Base-by-base conservation (phyloP, 202 grass and related monocot genomes). In the Saccharum hybrid region DNA sequence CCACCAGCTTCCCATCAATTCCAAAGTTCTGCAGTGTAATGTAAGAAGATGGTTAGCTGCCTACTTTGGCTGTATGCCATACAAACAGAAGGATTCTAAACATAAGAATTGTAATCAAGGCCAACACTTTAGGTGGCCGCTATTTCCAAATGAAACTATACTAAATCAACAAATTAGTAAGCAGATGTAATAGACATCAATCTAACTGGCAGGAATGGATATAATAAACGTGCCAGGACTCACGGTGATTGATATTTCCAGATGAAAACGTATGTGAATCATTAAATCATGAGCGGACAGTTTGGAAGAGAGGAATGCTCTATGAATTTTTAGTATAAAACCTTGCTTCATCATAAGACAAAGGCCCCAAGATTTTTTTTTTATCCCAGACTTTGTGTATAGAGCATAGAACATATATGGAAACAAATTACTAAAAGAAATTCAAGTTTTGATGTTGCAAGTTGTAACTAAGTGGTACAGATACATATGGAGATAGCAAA, bases 1-100 rank as follows among this genome's bases (percentile, higher is more conserved):
- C 88, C 45, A 96, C 88, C 84, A 93, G 81, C 61, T 91, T 96
- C 13, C 93, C 90, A 60, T 93, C 93, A 75, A 96, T 87, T 64
- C 90, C 90, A 75, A 96, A 93, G 70, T 86, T 96, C 90, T 96
- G 88, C 86, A 86, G 31, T 49, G 23, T 40, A 87, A 74, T 15
- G 67, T 6, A 65, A 75, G 4, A 80, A 68, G 12, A 88, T 83
- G 36, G 31, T 75, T 69, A 84, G 46, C 15, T n/a, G 48, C 30
- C 52, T 60, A 10, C 10, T 63, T 74, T 54, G 18, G 12, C 28
- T 19, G 28, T 63, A 78, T 74, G 8, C 8, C 56, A 67, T 19
- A 3, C 33, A 16, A 42, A 45, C 33, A 45, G 31, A 40, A 26
- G 13, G 16, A 42, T 45, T 30, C 5, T 5, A 26, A 51, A 38